Percentiles rank a stretch among this genome's conserved stretches.
phyloP scores from a whole-genome alignment of 495 filamentous ascomycete genomes.

The Bombardia bombarda region DNA sequence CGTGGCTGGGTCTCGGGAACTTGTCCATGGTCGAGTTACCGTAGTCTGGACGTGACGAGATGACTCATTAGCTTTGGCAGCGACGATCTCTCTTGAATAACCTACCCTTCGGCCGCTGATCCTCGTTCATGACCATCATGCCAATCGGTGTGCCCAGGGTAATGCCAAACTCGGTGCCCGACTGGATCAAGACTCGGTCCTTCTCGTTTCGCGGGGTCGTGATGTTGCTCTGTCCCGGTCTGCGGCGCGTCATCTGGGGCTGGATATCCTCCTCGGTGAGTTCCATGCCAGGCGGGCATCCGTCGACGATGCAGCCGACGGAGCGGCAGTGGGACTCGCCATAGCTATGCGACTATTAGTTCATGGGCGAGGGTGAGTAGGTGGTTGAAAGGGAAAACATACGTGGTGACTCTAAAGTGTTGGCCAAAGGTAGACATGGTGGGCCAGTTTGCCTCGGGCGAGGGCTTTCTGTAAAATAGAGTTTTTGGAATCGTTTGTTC shows the following conservation, averaged over 20 bases:
- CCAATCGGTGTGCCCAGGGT: slow-evolving; percentile 91
- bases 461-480: background rate
- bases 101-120: slow-evolving; percentile 72
- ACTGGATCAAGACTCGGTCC: slow-evolving; percentile 86
- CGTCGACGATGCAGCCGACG: slow-evolving; percentile 86
- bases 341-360: slow-evolving; percentile 44
- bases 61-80: background rate
- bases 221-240: slow-evolving; percentile 84
- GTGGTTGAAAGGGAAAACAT: slow-evolving; percentile 23
- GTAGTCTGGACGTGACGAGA: slow-evolving; percentile 52
- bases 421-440: slow-evolving; percentile 88
- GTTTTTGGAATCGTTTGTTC: background rate
- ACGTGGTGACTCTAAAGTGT: slow-evolving; percentile 80
- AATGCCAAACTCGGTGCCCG: slow-evolving; percentile 85
- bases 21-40: slow-evolving; percentile 83
- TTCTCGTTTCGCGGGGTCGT: slow-evolving; percentile 92
- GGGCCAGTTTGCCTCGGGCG: background rate
- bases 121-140: slow-evolving; percentile 82
- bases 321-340: slow-evolving; percentile 87
- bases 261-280: slow-evolving; percentile 89
- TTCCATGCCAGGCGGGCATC: slow-evolving; percentile 80
- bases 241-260: slow-evolving; percentile 83
- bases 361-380: background rate
- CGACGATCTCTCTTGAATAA: background rate
- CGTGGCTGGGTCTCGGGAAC: slow-evolving; percentile 87